Base-by-base conservation (phyloP, 208 protist species). In the Kentomonas sorsogonicus region DNA sequence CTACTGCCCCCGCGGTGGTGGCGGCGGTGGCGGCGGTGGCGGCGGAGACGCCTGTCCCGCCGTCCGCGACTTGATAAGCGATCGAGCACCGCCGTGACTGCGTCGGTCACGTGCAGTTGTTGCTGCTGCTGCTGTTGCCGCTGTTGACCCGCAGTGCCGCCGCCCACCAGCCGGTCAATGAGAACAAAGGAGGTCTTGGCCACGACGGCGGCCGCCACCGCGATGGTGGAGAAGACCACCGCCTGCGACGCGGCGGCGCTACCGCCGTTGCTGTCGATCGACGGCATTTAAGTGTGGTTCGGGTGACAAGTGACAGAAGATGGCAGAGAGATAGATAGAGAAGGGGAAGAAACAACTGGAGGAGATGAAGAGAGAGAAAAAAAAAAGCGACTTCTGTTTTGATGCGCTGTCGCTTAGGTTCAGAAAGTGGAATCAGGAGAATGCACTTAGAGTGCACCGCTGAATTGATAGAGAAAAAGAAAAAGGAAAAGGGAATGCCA, bases 401-500 rank as follows among this genome's bases (percentile, higher is more conserved):
- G 33, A 38, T 11, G 33, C 9, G 33, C 5, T 23, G 41, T 5
- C 9, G 20, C 41, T 5, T 7, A 46, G 41, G 18, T 26, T 9
- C 51, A 20, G 34, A 56, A 33, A 45, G 23, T 34, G 48, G 22
- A 46, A 40, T 0, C 13, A 27, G 40, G 13, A 0, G 43, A n/a
- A 0, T 33, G 33, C 6, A 31, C 46, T 18, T 40, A 36, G 29
- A 57, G 2, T 25, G 44, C 15, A 50, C 27, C 2, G 1, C 7
- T 36, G 16, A 48, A 18, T 53, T 53, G 1, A 50, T 25, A 34
- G 43, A 7, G 23, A 53, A 40, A 62, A 52, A 0, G 53, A 62
- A 40, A 53, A 30, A 31, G 9, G 29, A 34, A 45, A 53, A 39
- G 9, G 25, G 11, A 36, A 10, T 31, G 33, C 9, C 13, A 39